phyloP scores from a whole-genome alignment of 2,329 filamentous ascomycete species.

The Elsinoe arachidis region DNA sequence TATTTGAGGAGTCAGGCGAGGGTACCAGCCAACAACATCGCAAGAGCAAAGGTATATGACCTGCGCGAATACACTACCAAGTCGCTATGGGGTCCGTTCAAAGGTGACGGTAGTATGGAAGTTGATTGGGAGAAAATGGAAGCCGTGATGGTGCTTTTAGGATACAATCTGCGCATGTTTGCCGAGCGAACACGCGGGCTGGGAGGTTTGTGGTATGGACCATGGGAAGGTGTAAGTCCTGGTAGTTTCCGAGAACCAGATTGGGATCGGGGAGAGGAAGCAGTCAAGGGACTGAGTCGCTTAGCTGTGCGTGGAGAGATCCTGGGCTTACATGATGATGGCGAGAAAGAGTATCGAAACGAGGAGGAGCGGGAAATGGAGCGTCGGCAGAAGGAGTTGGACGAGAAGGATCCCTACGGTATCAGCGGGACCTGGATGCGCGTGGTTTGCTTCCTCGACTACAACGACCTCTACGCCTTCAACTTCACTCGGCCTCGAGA shows the following conservation, averaged over 20 bases:
- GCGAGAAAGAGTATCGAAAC: neutral
- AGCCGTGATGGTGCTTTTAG: constrained; percentile 61
- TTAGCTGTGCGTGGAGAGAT: neutral
- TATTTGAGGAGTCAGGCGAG: neutral
- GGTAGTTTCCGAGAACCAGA: constrained; percentile 35
- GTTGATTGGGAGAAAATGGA: constrained; percentile 79
- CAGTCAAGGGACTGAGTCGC: neutral
- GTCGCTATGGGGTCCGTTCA: constrained; percentile 64
- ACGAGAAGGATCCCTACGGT: constrained; percentile 54
- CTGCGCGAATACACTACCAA: constrained; percentile 55
- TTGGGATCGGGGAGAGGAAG: neutral
- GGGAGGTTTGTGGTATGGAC: constrained; percentile 44
- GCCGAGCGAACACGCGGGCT: constrained; percentile 37
- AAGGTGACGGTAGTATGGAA: constrained; percentile 49
- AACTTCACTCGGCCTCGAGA: constrained; percentile 50
- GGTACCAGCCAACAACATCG: constrained; percentile 38
- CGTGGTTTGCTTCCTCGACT: constrained; percentile 49
- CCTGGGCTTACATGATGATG: neutral
- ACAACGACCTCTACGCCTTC: constrained; percentile 62
- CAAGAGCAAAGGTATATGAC: constrained; percentile 64
- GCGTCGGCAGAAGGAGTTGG: constrained; percentile 11
- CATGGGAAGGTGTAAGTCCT: constrained; percentile 50
- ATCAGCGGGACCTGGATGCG: constrained; percentile 64
- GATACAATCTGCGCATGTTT: constrained; percentile 51
- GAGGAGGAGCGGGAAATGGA: constrained; percentile 4